Percentiles rank a stretch among this genome's conserved stretches.
Conservation (phyloP, 345 rosid genomes). For the Mangifera indica region DNA sequence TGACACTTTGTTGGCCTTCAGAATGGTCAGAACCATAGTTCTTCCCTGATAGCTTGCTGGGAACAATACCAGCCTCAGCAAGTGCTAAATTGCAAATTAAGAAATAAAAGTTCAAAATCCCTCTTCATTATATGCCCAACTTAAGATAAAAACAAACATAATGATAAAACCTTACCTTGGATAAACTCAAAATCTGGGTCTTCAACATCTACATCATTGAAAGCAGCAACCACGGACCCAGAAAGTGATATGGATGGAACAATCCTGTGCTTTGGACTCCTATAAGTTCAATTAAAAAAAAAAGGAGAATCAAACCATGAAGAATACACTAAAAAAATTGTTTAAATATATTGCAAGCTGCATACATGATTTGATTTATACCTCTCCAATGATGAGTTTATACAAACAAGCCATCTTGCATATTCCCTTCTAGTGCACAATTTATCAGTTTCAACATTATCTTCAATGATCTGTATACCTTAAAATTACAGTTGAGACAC, state of each 20-base stretch:
- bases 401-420: constrained; percentile 75
- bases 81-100: constrained; percentile 44
- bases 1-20: constrained; percentile 24
- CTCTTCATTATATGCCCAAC: background rate
- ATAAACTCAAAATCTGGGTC: constrained; percentile 67
- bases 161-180: constrained; percentile 47
- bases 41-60: constrained; percentile 50
- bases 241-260: constrained; percentile 57
- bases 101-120: constrained; percentile 1
- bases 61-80: constrained; percentile 79
- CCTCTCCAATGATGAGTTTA: constrained; percentile 71
- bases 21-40: constrained; percentile 30
- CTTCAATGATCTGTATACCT: constrained; percentile 74
- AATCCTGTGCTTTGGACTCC: constrained; percentile 71
- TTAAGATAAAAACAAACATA: constrained; percentile 5
- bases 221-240: constrained; percentile 60
- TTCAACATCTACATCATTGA: constrained; percentile 59
- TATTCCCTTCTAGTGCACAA: constrained; percentile 87
- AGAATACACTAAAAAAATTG: constrained; percentile 17
- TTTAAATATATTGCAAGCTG: background rate
- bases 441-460: constrained; percentile 50
- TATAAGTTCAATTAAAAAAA: constrained; percentile 26
- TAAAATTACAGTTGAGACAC: constrained; percentile 30
- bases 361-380: constrained; percentile 20
- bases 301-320: constrained; percentile 17